These are phyloP conservation scores for Fusarium miscanthi DNA, from an alignment of 2,329 filamentous ascomycete species.

Conservation along the genomic window DNA sequence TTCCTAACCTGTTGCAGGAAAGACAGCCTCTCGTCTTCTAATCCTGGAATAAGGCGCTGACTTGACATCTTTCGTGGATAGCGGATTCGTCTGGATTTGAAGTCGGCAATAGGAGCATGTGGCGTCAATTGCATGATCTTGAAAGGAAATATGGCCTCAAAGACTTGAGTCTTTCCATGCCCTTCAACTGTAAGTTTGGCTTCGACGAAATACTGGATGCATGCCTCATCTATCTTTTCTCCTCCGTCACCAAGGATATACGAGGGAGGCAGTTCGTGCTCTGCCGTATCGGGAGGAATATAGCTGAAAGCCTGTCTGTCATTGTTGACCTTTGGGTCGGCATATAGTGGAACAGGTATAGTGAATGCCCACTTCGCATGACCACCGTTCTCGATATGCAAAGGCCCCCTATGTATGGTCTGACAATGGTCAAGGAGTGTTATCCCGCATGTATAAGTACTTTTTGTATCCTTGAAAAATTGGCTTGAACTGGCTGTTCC, in stretches of 20 bases:
- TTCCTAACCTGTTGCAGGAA: not conserved
- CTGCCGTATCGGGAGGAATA: not conserved
- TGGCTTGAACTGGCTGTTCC: not conserved
- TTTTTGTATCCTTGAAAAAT: not conserved
- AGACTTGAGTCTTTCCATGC: not conserved
- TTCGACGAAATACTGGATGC: not conserved
- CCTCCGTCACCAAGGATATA: not conserved
- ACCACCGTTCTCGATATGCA: not conserved
- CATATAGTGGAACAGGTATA: not conserved
- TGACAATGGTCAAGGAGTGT: not conserved
- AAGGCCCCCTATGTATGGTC: not conserved
- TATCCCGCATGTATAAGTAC: not conserved
- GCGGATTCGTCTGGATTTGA: not conserved
- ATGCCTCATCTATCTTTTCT: rapidly evolving
- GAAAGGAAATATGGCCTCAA: not conserved
- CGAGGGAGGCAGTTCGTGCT: not conserved
- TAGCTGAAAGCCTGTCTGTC: not conserved
- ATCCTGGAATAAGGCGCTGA: not conserved
- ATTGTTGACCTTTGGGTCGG: not conserved
- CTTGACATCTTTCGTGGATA: not conserved
- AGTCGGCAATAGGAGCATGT: not conserved
- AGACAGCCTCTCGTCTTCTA: not conserved
- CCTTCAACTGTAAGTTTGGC: not conserved
- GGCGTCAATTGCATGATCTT: not conserved
- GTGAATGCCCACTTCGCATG: not conserved